Evolutionary conservation across 106 monocot species (phyloP).

Genomic region (Dioscorea alata): DNA sequence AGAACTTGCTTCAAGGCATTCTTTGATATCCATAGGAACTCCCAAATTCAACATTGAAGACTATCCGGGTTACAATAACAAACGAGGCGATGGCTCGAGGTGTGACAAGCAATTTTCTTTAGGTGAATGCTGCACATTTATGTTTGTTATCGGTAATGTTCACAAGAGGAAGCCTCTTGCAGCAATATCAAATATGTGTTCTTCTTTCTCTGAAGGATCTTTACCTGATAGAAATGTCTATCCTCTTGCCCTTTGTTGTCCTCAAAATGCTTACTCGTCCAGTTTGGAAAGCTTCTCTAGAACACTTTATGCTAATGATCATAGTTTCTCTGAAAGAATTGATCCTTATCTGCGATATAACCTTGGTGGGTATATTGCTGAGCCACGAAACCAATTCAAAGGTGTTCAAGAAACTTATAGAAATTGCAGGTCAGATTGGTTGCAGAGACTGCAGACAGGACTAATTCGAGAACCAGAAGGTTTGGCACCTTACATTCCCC

Average conservation of each 20-base stretch:
- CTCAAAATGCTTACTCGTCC: not conserved
- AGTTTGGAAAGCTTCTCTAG: not conserved
- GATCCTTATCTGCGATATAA: no score
- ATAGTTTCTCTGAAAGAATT: no score
- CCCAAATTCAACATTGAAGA: conserved; percentile 26
- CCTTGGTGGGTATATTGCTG: not conserved
- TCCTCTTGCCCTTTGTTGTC: not conserved
- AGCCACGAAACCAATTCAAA: not conserved
- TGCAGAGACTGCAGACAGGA: not conserved
- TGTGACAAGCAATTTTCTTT: conserved; percentile 11
- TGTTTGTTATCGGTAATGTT: conserved; percentile 5
- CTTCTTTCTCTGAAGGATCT: not conserved
- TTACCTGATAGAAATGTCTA: no score
- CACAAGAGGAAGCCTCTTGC: not conserved
- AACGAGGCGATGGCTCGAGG: conserved; percentile 30
- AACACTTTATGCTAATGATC: not conserved
- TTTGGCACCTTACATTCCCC: not conserved
- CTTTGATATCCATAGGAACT: conserved; percentile 10
- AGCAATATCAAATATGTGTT: not conserved
- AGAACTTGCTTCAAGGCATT: conserved; percentile 22
- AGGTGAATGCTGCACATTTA: conserved; percentile 7
- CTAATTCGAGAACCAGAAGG: not conserved
- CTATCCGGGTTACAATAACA: conserved; percentile 46
- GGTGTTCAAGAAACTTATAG: not conserved
- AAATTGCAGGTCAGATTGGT: not conserved